Evolutionary conservation across 441 rosid genomes (phyloP).

Genomic region (Raphanus hybrid): DNA sequence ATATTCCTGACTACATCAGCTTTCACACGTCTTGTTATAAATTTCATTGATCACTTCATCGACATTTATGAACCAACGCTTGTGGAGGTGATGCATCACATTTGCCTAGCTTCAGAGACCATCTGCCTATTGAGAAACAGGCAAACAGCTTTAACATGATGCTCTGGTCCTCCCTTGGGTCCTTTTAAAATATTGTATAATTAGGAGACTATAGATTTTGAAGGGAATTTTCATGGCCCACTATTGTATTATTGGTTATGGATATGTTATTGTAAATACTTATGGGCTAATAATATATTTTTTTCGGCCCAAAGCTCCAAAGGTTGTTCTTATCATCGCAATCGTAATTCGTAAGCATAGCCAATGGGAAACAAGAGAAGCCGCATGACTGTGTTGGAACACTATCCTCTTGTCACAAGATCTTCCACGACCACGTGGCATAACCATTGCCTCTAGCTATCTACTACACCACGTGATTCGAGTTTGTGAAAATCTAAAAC

Average conservation of each 20-base stretch:
- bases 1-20: background rate
- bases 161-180: conserved; percentile 50
- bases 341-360: conserved; percentile 16
- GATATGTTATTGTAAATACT: background rate
- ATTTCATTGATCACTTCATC: conserved; percentile 39
- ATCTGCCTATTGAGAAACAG: conserved; percentile 77
- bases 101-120: conserved; percentile 64
- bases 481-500: conserved; percentile 22
- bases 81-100: conserved; percentile 48
- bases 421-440: conserved; percentile 11
- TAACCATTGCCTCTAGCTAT: background rate
- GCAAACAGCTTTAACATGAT: conserved; percentile 48
- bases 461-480: conserved; percentile 2
- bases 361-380: conserved; percentile 10
- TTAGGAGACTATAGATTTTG: background rate
- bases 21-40: background rate
- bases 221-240: conserved; percentile 1
- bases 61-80: conserved; percentile 41
- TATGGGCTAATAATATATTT: background rate
- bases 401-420: conserved; percentile 29
- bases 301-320: background rate
- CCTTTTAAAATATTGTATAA: conserved; percentile 6
- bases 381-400: background rate
- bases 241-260: conserved; percentile 1
- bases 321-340: conserved; percentile 10